Evolutionary conservation across 495 filamentous ascomycete genomes (phyloP), one percentile per base, ranked within the genome.

Genomic region (Talaromyces adpressus): DNA sequence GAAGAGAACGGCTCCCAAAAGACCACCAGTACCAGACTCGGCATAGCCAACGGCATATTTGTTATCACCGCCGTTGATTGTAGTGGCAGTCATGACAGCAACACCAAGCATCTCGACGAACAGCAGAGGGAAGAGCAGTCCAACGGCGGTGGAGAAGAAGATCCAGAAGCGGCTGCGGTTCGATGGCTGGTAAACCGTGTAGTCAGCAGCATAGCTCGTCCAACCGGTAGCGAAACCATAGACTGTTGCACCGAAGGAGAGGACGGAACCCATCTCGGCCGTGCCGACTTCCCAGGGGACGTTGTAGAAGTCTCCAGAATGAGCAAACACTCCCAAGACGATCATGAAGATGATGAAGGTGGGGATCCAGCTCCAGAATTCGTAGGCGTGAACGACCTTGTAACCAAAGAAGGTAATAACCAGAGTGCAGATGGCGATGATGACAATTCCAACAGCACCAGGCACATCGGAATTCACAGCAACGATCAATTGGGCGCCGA

Each of bases 101-200:
- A 89, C 85, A 32, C 90, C 91, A 1, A 95, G 84, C 72, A 93
- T 87, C 72, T 93, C 83, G 3, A 87, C 88, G 76, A 95, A 92
- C 49, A 89, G 75, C 1, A 93, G 83, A 1, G 91, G 85, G 63
- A 89, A 68, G 63, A 89, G 85, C 20, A 94, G 80, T 23, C 91
- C 91, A 20, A 75, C 70, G 73, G 85, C 92, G 23, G 89, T 89
- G 71, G 84, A 86, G 60, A 84, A 61, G 75, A 93, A 95, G 54
- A 91, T 78, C 56, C 82, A 84, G 41, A 69, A 70, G 23, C 85
- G 81, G 56, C 84, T 83, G 52, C 81, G 81, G 62, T 75, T 75
- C 1, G 79, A 72, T 1, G 90, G 90, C 66, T 92, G 90, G 72
- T 95, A 93, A 11, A 91, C 89, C 22, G 89, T 91, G 74, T 93